These are phyloP conservation scores for Hippophae gyantsensis DNA, from an alignment of 306 rosid genomes.

Conservation along the genomic window DNA sequence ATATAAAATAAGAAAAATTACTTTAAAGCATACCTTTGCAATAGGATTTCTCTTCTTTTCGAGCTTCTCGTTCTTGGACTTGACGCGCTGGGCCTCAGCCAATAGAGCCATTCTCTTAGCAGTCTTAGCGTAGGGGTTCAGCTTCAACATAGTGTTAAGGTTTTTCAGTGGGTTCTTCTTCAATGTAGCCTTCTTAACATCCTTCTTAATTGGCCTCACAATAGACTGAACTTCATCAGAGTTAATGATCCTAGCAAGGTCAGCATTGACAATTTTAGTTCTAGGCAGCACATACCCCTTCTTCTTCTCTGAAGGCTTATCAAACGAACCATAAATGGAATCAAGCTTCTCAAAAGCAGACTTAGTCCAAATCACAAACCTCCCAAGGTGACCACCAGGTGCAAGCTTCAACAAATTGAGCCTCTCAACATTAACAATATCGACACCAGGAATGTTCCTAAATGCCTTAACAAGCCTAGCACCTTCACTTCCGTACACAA, in stretches of 20 bases:
- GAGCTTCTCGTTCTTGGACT: slow-evolving; percentile 32
- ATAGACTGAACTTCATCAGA: slow-evolving; percentile 32
- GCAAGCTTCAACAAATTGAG: slow-evolving; percentile 34
- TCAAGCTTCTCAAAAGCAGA: slow-evolving; percentile 35
- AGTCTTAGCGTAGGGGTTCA: slow-evolving; percentile 35
- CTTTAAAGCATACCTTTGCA: slow-evolving; percentile 16
- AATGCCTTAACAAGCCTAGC: slow-evolving; percentile 33
- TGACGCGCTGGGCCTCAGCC: slow-evolving; percentile 29
- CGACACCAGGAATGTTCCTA: slow-evolving; percentile 28
- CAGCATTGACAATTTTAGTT: slow-evolving; percentile 32
- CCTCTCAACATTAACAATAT: slow-evolving; percentile 34
- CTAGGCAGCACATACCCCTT: slow-evolving; percentile 36
- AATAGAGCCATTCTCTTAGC: slow-evolving; percentile 36
- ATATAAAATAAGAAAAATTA: background rate
- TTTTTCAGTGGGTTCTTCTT: slow-evolving; percentile 34
- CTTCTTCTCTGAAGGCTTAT: slow-evolving; percentile 29
- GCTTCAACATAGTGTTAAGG: slow-evolving; percentile 25
- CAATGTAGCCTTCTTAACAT: slow-evolving; percentile 23
- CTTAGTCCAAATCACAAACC: slow-evolving; percentile 38
- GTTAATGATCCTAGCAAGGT: slow-evolving; percentile 27
- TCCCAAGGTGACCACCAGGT: slow-evolving; percentile 36
- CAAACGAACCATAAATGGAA: slow-evolving; percentile 33
- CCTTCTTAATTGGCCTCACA: slow-evolving; percentile 31
- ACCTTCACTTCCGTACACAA: slow-evolving; percentile 34
- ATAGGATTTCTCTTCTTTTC: slow-evolving; percentile 26